phyloP scores from a whole-genome alignment of 73 alveolate genomes.

The Blepharisma stoltei region DNA sequence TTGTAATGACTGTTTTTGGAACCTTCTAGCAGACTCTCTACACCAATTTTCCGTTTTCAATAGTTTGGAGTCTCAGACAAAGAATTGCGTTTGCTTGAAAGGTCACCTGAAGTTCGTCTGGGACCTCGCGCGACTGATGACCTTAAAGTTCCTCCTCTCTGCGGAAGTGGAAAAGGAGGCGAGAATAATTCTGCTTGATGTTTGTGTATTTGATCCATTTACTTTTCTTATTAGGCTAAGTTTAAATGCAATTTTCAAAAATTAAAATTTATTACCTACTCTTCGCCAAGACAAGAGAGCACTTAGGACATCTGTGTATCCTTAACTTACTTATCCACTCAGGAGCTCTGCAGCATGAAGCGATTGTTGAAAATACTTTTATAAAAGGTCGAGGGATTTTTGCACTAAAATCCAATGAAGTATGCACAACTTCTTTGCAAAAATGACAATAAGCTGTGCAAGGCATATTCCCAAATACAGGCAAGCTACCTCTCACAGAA shows the following conservation, averaged over 20 bases:
- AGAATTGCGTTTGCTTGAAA: too few relatives aligned
- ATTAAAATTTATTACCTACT: too few relatives aligned
- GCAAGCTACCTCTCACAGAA: background rate
- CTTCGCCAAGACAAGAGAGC: background rate
- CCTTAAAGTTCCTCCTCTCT: too few relatives aligned
- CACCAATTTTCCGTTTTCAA: background rate
- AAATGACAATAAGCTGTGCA: background rate
- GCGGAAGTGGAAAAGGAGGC: too few relatives aligned
- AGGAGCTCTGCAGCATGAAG: background rate
- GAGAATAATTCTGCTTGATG: too few relatives aligned
- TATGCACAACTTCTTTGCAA: background rate
- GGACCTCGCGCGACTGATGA: too few relatives aligned
- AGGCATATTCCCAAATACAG: background rate
- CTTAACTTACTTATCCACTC: background rate
- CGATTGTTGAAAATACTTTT: background rate
- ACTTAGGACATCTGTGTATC: background rate
- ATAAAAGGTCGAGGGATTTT: background rate
- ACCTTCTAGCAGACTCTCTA: slow-evolving; percentile 5
- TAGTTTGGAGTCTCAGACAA: too few relatives aligned
- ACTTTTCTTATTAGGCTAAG: too few relatives aligned
- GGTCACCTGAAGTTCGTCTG: too few relatives aligned
- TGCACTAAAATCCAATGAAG: background rate
- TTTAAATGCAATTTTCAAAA: too few relatives aligned
- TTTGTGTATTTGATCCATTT: too few relatives aligned
- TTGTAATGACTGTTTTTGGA: slow-evolving; percentile 4